These are phyloP conservation scores for Salix exigua DNA, from an alignment of 345 rosid genomes.

Conservation along the genomic window DNA sequence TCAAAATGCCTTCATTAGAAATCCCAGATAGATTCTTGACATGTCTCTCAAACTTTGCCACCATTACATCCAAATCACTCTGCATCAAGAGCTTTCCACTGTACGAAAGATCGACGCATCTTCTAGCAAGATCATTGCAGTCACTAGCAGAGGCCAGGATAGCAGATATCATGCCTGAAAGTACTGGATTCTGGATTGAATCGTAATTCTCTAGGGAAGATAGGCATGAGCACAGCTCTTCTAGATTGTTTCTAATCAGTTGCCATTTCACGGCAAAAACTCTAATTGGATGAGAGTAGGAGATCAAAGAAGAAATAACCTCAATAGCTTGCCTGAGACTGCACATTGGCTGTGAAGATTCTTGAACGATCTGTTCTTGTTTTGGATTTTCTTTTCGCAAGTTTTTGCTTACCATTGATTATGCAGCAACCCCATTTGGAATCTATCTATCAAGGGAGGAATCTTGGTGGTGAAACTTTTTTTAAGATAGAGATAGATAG, in stretches of 20 bases:
- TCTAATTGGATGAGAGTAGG: conserved; percentile 60
- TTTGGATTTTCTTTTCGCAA: conserved; percentile 24
- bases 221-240: conserved; percentile 62
- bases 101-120: conserved; percentile 69
- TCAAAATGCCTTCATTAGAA: conserved; percentile 56
- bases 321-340: conserved; percentile 47
- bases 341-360: conserved; percentile 29
- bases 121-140: conserved; percentile 60
- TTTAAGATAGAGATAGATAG: too few relatives aligned
- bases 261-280: conserved; percentile 82
- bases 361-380: conserved; percentile 12
- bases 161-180: conserved; percentile 44
- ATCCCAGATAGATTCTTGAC: conserved; percentile 53
- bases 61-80: conserved; percentile 73
- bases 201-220: conserved; percentile 49
- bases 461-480: too few relatives aligned
- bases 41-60: conserved; percentile 50
- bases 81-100: conserved; percentile 96
- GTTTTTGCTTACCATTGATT: conserved; percentile 3
- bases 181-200: conserved; percentile 43
- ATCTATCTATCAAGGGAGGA: background rate
- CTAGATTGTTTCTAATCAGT: conserved; percentile 59
- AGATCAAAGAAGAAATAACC: conserved; percentile 55
- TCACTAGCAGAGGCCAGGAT: conserved; percentile 40
- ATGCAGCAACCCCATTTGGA: conserved; percentile 34